Evolutionary conservation across 768 basidiomycete species (phyloP).

Genomic region (Boletus bicolor): DNA sequence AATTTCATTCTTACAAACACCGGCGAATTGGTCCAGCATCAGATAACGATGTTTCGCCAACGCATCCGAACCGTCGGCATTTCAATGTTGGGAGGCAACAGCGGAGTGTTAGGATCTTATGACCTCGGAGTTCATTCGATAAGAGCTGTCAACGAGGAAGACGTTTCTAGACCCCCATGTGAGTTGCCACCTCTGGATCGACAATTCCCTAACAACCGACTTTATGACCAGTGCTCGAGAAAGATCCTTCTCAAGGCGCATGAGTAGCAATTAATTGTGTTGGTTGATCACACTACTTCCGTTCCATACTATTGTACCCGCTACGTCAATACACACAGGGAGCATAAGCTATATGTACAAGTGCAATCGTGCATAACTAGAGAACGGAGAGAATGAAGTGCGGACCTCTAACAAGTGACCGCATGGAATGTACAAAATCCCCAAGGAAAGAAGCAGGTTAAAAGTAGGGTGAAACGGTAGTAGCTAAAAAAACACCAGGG

Average conservation of each 20-base stretch:
- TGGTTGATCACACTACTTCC: not conserved
- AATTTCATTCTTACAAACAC: constrained; percentile 73
- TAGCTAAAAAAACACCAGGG: constrained; percentile 7
- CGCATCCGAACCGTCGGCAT: constrained; percentile 81
- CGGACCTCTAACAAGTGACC: constrained; percentile 2
- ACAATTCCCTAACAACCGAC: not conserved
- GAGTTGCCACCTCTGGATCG: constrained; percentile 9
- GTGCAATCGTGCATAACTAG: constrained; percentile 10
- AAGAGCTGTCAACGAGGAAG: constrained; percentile 75
- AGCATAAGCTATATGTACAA: constrained; percentile 29
- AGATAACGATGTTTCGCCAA: constrained; percentile 74
- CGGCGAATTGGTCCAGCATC: constrained; percentile 64
- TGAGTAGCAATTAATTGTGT: constrained; percentile 9
- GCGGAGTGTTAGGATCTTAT: constrained; percentile 68
- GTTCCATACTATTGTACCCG: not conserved
- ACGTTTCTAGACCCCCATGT: constrained; percentile 38
- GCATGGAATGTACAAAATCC: constrained; percentile 13
- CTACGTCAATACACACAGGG: constrained; percentile 5
- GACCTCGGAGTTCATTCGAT: constrained; percentile 84
- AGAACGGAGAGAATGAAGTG: constrained; percentile 1
- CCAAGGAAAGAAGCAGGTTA: constrained; percentile 5
- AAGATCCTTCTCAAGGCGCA: constrained; percentile 23
- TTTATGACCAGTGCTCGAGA: constrained; percentile 22
- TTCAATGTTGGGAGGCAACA: constrained; percentile 82
- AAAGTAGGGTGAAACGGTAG: constrained; percentile 1